phyloP scores from a whole-genome alignment of 2,329 filamentous ascomycete genomes.

The Plenodomus lindquistii region DNA sequence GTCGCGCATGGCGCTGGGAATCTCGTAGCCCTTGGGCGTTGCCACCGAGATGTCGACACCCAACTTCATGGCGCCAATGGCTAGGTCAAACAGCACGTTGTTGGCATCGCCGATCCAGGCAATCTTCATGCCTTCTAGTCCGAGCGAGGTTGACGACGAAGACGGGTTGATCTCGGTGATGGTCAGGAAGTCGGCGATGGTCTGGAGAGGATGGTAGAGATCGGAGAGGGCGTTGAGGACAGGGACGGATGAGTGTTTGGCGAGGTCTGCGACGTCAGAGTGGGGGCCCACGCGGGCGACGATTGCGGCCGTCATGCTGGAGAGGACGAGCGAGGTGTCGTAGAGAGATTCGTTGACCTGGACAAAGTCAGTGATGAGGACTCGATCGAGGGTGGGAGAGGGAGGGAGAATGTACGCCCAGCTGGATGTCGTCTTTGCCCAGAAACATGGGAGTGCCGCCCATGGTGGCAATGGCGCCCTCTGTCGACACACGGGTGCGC shows the following conservation, averaged over 20 bases:
- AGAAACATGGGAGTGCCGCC: slow-evolving; percentile 96
- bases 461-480: slow-evolving; percentile 84
- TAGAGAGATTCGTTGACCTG: slow-evolving; percentile 91
- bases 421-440: slow-evolving; percentile 92
- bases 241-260: slow-evolving; percentile 53
- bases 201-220: slow-evolving; percentile 91
- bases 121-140: slow-evolving; percentile 81
- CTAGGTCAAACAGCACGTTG: slow-evolving; percentile 93
- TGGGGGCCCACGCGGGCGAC: slow-evolving; percentile 59
- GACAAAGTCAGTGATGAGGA: slow-evolving; percentile 8
- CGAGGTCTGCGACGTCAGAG: slow-evolving; percentile 53
- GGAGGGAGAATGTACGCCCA: slow-evolving; percentile 69
- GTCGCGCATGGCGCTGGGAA: slow-evolving; percentile 73
- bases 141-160: slow-evolving; percentile 56
- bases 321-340: slow-evolving; percentile 89
- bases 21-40: slow-evolving; percentile 81
- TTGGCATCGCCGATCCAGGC: slow-evolving; percentile 97
- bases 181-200: slow-evolving; percentile 90
- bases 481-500: slow-evolving; percentile 88
- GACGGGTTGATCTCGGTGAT: slow-evolving; percentile 76
- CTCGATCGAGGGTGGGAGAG: neutral
- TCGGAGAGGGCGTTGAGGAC: slow-evolving; percentile 71
- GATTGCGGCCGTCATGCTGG: slow-evolving; percentile 63
- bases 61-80: slow-evolving; percentile 83
- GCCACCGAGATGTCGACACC: slow-evolving; percentile 87